A percentile compares a stretch with the other conserved stretches of the same genome.
phyloP scores from a whole-genome alignment of 228 moss, liverwort and hornwort genomes.

The Sphagnum fallax region DNA sequence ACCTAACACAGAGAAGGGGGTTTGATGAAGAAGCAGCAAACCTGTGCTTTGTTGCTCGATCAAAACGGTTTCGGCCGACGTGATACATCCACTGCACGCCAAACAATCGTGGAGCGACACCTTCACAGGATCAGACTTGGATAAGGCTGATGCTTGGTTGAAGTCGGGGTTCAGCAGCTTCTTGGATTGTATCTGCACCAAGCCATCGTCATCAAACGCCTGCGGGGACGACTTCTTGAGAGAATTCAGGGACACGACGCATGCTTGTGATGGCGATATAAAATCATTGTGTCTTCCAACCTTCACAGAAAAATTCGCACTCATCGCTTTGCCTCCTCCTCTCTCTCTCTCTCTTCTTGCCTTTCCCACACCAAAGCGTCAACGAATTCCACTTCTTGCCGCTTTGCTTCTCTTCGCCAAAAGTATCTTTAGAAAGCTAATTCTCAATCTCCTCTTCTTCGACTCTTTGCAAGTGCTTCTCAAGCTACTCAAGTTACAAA shows the following conservation, averaged over 20 bases:
- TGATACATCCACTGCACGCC: constrained; percentile 95
- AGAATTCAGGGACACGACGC: constrained; percentile 69
- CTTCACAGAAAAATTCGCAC: constrained; percentile 70
- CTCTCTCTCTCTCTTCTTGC: no score
- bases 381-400: no score
- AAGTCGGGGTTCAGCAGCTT: constrained; percentile 15
- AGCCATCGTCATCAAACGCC: constrained; percentile 22
- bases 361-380: no score
- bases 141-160: constrained; percentile 25
- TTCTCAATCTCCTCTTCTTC: no score
- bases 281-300: constrained; percentile 83
- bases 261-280: constrained; percentile 83
- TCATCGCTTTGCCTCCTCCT: constrained; percentile 24
- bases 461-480: no score
- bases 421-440: no score
- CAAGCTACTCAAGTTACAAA: no score
- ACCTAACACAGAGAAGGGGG: neutral
- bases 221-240: constrained; percentile 29
- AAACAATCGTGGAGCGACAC: constrained; percentile 88
- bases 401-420: no score
- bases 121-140: constrained; percentile 49
- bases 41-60: constrained; percentile 91
- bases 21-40: neutral
- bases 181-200: constrained; percentile 39
- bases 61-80: constrained; percentile 96